Percentiles rank a stretch among this genome's conserved stretches.
Evolutionary conservation across 2,329 filamentous ascomycete species (phyloP).

Genomic region (Colletotrichum australisinense): DNA sequence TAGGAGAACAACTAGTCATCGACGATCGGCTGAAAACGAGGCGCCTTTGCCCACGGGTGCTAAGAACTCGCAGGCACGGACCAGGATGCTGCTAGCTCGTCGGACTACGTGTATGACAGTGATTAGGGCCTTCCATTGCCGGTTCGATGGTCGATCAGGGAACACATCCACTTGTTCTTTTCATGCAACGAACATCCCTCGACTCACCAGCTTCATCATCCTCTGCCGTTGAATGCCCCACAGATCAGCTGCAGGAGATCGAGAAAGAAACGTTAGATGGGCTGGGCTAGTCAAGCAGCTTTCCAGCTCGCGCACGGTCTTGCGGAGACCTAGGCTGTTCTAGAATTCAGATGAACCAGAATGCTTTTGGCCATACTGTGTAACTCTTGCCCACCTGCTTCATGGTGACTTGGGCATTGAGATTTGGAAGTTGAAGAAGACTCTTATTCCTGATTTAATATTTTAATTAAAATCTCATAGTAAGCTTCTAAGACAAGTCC

Average conservation of each 20-base stretch:
- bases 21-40: background rate
- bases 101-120: slow-evolving; percentile 8
- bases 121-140: background rate
- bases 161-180: background rate
- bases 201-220: background rate
- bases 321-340: background rate
- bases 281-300: background rate
- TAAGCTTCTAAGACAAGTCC: no score
- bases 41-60: background rate
- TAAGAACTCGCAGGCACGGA: background rate
- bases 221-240: background rate
- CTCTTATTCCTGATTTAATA: background rate
- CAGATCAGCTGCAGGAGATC: background rate
- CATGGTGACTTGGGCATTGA: no score
- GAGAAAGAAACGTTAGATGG: background rate
- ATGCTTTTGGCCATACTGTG: background rate
- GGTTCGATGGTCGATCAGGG: background rate
- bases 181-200: background rate
- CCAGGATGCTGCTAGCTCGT: background rate
- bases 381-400: no score
- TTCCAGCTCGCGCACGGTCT: slow-evolving; percentile 6
- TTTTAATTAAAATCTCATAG: background rate
- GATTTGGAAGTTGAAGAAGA: background rate
- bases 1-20: background rate
- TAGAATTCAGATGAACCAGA: slow-evolving; percentile 9